Percentiles rank a stretch among this genome's conserved stretches.
phyloP scores from a whole-genome alignment of 345 rosid genomes.

The Hibiscus tridactylites region DNA sequence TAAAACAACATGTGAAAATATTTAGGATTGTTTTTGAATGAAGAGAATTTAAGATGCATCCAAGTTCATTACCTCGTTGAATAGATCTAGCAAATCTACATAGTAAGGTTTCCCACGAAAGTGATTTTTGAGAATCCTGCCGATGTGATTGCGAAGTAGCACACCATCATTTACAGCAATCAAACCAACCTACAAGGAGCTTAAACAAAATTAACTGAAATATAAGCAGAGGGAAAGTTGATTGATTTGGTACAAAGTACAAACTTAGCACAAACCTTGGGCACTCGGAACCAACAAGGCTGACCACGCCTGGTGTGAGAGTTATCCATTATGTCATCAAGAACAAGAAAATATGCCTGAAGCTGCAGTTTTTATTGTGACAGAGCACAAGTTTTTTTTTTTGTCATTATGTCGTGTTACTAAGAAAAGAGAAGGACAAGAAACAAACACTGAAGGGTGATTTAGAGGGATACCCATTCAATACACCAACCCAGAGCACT shows the following conservation, averaged over 20 bases:
- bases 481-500: conserved; percentile 86
- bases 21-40: not conserved
- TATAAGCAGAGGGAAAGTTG: not conserved
- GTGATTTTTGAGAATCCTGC: conserved; percentile 42
- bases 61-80: conserved; percentile 37
- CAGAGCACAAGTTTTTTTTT: not conserved
- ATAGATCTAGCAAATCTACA: conserved; percentile 45
- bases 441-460: not conserved
- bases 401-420: not conserved
- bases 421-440: not conserved
- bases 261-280: conserved; percentile 38
- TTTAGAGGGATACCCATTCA: conserved; percentile 58
- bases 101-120: conserved; percentile 46
- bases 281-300: conserved; percentile 79
- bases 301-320: conserved; percentile 81
- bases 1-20: conserved; percentile 2
- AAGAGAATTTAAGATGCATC: not conserved
- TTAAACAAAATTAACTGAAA: conserved; percentile 5
- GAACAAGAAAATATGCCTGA: conserved; percentile 74
- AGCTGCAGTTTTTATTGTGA: conserved; percentile 40
- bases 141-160: conserved; percentile 40
- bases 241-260: not conserved
- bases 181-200: conserved; percentile 53
- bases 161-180: conserved; percentile 57
- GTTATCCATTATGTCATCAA: conserved; percentile 81